Evolutionary conservation across 495 filamentous ascomycete species (phyloP).

Genomic region (Schizothecium vesticola): DNA sequence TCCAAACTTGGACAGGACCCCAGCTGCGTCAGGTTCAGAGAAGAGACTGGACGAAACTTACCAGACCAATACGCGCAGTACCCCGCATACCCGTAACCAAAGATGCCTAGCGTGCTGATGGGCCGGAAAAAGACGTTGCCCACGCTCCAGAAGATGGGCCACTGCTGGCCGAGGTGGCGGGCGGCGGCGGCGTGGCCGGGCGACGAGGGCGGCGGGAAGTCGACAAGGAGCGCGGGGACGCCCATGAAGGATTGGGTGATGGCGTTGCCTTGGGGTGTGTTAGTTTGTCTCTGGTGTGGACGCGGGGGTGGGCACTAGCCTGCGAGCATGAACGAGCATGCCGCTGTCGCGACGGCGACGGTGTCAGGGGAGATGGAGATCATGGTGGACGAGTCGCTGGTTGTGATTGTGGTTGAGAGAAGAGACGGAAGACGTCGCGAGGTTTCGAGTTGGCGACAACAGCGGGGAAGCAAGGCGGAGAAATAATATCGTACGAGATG

Average conservation of each 20-base stretch:
- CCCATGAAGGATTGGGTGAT: constrained; percentile 50
- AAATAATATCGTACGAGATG: background rate
- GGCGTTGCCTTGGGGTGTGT: constrained; percentile 36
- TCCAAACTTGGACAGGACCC: too few relatives aligned
- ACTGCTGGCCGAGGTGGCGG: constrained; percentile 40
- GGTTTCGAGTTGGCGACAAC: background rate
- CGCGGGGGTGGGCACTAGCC: constrained; percentile 21
- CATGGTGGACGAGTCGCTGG: constrained; percentile 3
- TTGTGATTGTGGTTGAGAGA: background rate
- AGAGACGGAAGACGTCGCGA: background rate
- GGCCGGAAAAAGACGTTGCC: constrained; percentile 47
- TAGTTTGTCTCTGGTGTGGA: background rate
- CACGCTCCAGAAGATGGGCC: constrained; percentile 44
- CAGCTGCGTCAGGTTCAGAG: background rate
- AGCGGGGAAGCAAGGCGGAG: background rate
- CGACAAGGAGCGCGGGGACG: constrained; percentile 41
- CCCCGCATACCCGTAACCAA: constrained; percentile 38
- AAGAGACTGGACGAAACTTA: background rate
- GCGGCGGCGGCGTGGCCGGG: constrained; percentile 35
- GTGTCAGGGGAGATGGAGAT: constrained; percentile 18
- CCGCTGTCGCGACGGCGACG: constrained; percentile 34
- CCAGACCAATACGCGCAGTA: background rate
- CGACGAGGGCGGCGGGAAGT: constrained; percentile 40
- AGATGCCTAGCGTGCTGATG: constrained; percentile 42
- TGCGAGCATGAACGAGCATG: constrained; percentile 42